Evolutionary conservation across 306 rosid genomes (phyloP).

Genomic region (Neltuma alba): DNA sequence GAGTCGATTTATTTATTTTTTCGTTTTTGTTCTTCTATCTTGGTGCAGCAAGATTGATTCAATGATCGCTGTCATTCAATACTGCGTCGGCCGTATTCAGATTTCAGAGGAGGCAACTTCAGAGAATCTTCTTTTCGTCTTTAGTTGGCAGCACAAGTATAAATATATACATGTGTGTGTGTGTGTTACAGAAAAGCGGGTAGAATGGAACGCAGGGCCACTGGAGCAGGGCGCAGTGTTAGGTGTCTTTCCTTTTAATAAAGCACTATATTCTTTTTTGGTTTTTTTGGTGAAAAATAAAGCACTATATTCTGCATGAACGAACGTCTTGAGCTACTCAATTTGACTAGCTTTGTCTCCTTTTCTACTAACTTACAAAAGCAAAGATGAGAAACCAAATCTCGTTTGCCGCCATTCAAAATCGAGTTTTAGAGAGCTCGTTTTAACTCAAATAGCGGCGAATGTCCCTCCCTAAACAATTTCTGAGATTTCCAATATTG

Average conservation of each 20-base stretch:
- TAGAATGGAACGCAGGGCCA: not conserved
- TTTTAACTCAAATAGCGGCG: not conserved
- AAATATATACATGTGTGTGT: too few relatives aligned
- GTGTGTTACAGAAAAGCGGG: not conserved
- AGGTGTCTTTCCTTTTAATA: not conserved
- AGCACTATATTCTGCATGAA: not conserved
- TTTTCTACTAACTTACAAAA: not conserved
- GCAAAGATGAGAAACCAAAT: conserved; percentile 5
- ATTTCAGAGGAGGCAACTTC: not conserved
- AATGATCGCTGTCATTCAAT: not conserved
- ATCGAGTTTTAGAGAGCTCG: not conserved
- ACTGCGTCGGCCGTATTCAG: not conserved
- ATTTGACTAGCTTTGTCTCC: conserved; percentile 17
- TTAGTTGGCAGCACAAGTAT: not conserved
- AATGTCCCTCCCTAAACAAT: conserved; percentile 7
- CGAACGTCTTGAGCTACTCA: not conserved
- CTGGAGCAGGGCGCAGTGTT: not conserved
- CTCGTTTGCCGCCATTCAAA: conserved; percentile 8
- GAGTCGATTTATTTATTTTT: not conserved
- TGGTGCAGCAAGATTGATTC: not conserved
- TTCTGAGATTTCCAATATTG: not conserved
- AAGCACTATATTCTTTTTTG: not conserved
- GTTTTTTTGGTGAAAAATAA: too few relatives aligned
- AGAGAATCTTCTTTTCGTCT: not conserved
- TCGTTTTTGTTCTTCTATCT: not conserved